Base-by-base conservation (phyloP, 805 yeast species). In the Candida broadrunensis region DNA sequence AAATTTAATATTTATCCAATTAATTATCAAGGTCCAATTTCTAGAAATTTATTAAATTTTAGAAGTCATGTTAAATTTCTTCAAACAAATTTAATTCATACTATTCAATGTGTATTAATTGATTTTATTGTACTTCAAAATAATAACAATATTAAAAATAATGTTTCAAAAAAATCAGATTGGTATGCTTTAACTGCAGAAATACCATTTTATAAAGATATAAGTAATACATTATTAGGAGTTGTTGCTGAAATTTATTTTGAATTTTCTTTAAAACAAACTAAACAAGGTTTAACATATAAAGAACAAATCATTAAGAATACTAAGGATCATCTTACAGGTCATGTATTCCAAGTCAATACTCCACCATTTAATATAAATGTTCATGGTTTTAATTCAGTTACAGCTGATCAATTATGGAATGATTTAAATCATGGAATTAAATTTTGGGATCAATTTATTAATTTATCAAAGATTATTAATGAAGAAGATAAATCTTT, bases 21-120 rank as follows among this genome's bases (percentile, higher is more conserved):
- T 30, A 77, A 75, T 37, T 82, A 78, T 61, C 74, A 75, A 34
- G 90, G 90, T 2, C 89, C 88, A 12, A 69, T 88, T 25, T 85
- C 88, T 14, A 77, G 83, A 48, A 74, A 78, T 29, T 65, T 87
- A 26, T 66, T 86, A 36, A 75, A 79, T 33, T 85, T 83, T 57
- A 75, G 89, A 54, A 81, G 88, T 15, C 78, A 80, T 41, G 57
- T 84, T 35, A 72, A 79, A 40, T 75, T 75, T 36, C 58, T 84
- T 36, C 73, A 73, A 23, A 63, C 60, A 17, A 72, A 71, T 32
- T 55, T 80, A 20, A 73, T 78, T 44, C 81, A 80, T 47, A 60
- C 81, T n/a, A 56, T 80, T 21, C 84, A 80, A 48, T 50, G 69
- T 71, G 35, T 73, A 70, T 37, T 52, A 70, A 43, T 75, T 71